Base-by-base conservation (phyloP, 495 filamentous ascomycete species). In the Podospora comata region DNA sequence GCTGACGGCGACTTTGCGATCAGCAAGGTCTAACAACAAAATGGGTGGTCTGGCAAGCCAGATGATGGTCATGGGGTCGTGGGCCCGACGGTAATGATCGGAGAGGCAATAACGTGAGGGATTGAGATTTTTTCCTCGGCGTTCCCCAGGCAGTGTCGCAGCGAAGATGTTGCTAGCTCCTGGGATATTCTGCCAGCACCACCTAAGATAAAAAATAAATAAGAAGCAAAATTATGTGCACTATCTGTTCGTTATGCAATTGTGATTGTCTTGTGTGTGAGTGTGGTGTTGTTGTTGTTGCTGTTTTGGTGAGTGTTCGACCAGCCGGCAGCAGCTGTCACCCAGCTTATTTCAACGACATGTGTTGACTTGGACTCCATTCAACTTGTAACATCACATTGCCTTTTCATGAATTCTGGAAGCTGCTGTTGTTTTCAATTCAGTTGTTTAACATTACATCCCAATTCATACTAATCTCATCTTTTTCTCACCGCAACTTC, bases 131-230 rank as follows among this genome's bases (percentile, higher is more conserved):
- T 39, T 48, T 11, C 39, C 39, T 48, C 15, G 9, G 9, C 39
- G 39, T 48, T 48, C 39, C 39, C 39, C 39, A 48, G 39, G 39
- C 15, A 23, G 39, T 48, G 39, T 39, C 13, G 39, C 39, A 13
- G 39, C 39, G 9, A 48, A 48, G 39, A 48, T 48, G 39, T 48
- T 48, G 39, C 39, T 0, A 18, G 39, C 39, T 48, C 39, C 39
- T 48, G 39, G 39, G 39, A 48, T 48, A 23, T 48, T 48, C 39
- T 48, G 39, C 39, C 39, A 48, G 39, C 39, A 48, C 39, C 59
- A 61, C 26, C 59, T 61, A 61, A 30, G 26, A 61, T 61, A 61
- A 34, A 69, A 55, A 44, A 69, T 23, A 64, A 67, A 60, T 55
- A 67, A 64, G 60, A 64, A 70, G 3, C 4, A 28, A 60, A 60